Evolutionary conservation across 2,329 filamentous ascomycete species (phyloP), one percentile per base, ranked within the genome.

Genomic region (Penicillium fuscoglaucum): DNA sequence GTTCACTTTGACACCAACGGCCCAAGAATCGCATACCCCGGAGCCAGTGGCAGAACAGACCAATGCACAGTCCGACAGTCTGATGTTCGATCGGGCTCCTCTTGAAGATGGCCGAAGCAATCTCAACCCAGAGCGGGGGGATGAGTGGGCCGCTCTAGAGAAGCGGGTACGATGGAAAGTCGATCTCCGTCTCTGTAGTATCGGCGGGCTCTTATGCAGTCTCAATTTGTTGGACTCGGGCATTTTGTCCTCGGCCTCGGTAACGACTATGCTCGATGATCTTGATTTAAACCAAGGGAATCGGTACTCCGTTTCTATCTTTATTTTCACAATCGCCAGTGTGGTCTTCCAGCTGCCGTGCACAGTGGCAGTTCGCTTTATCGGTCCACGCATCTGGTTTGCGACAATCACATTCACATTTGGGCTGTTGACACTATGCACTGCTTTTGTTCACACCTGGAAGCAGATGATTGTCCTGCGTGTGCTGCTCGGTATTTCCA

Each of bases 271-370:
- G 84, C 79, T 86, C 47, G 68, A 75, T 12, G 87, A 90, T 67
- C 78, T 90, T 43, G 80, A 82, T 17, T 77, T 90, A 31, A 56
- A 61, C 13, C 80, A 84, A 43, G 87, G 87, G 24, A 84, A 87
- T 62, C 80, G 87, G 40, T 90, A 88, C 65, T 88, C 85, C 1
- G 82, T 90, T 5, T 82, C 86, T 24, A 90, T 91, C 57, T 88
- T 90, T 75, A 88, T 90, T 70, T 90, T 90, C 73, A 90, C 87
- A 10, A 81, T 90, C 55, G 80, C 87, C 6, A 86, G 82, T 66
- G 87, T 90, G 41, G 81, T 82, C 10, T 90, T 88, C 67, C 87
- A 90, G 70, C 76, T 90, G 8, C 88, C 88, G 0, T 86, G 85
- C 1, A 90, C 87, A 0, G 80, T 90, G 45, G 84, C 86, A 1